These are phyloP conservation scores for Mycosphaerelloides madeirae DNA, from an alignment of 2,329 filamentous ascomycete species.

Conservation along the genomic window DNA sequence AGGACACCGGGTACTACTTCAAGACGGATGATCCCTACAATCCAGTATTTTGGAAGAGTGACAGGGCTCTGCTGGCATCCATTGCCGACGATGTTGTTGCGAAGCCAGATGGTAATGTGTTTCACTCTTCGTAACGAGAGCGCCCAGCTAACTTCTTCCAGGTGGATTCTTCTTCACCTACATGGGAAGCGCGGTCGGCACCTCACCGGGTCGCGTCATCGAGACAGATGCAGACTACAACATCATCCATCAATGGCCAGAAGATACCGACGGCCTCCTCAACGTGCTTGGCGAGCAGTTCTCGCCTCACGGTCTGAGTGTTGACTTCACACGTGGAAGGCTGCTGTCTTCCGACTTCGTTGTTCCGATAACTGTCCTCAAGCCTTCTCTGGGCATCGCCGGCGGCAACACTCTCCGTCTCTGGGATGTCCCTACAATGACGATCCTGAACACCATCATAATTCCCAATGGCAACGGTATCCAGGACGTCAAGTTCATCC, in stretches of 20 bases:
- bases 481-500: conserved; percentile 63
- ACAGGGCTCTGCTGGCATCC: conserved; percentile 55
- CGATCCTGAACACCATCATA: conserved; percentile 57
- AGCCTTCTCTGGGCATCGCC: conserved; percentile 53
- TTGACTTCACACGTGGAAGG: conserved; percentile 55
- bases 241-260: conserved; percentile 60
- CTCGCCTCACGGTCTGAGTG: conserved; percentile 55
- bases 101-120: conserved; percentile 59
- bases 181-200: conserved; percentile 57
- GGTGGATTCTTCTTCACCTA: conserved; percentile 57
- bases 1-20: conserved; percentile 61
- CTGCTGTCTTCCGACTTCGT: conserved; percentile 62
- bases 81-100: conserved; percentile 60
- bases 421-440: conserved; percentile 52
- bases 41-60: conserved; percentile 50
- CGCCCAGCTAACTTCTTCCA: too few relatives aligned
- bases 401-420: conserved; percentile 56
- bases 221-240: conserved; percentile 57
- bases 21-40: conserved; percentile 56
- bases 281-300: conserved; percentile 59
- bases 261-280: conserved; percentile 50
- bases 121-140: too few relatives aligned
- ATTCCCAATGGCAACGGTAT: conserved; percentile 58
- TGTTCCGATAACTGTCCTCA: conserved; percentile 57
- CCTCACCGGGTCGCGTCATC: conserved; percentile 55